Evolutionary conservation across 73 alveolate genomes (phyloP).

Genomic region (Symbiodinium pilosum): DNA sequence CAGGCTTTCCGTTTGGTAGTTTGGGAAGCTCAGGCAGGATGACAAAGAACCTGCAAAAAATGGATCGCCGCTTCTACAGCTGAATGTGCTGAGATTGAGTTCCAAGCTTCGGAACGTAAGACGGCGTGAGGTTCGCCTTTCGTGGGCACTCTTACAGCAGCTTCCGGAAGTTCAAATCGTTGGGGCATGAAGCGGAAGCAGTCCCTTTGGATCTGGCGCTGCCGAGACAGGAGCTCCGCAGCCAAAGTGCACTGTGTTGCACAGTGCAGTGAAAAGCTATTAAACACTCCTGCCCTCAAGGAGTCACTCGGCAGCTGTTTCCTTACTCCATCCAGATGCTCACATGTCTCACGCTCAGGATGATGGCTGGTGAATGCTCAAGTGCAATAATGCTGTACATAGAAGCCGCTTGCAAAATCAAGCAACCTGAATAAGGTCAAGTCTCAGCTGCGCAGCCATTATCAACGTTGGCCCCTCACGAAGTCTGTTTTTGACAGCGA

Average conservation of each 20-base stretch:
- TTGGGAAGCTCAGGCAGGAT: conserved; percentile 86
- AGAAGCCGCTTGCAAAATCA: too few relatives aligned
- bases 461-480: too few relatives aligned
- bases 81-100: neutral
- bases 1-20: conserved; percentile 88
- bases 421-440: too few relatives aligned
- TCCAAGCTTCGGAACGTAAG: conserved; percentile 75
- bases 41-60: conserved; percentile 37
- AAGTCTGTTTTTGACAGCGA: too few relatives aligned
- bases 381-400: too few relatives aligned
- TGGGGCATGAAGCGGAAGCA: too few relatives aligned
- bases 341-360: too few relatives aligned
- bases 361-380: too few relatives aligned
- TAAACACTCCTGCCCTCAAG: neutral
- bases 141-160: too few relatives aligned
- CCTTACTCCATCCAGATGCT: neutral
- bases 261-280: neutral
- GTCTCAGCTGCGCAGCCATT: too few relatives aligned
- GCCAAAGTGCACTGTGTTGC: neutral
- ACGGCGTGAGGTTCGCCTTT: conserved; percentile 78
- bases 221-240: neutral
- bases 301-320: neutral
- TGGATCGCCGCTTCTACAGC: neutral
- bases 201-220: too few relatives aligned
- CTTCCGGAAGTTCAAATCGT: too few relatives aligned